Base-by-base conservation (phyloP, 2,329 filamentous ascomycete species). In the Fusarium phyllophilum region DNA sequence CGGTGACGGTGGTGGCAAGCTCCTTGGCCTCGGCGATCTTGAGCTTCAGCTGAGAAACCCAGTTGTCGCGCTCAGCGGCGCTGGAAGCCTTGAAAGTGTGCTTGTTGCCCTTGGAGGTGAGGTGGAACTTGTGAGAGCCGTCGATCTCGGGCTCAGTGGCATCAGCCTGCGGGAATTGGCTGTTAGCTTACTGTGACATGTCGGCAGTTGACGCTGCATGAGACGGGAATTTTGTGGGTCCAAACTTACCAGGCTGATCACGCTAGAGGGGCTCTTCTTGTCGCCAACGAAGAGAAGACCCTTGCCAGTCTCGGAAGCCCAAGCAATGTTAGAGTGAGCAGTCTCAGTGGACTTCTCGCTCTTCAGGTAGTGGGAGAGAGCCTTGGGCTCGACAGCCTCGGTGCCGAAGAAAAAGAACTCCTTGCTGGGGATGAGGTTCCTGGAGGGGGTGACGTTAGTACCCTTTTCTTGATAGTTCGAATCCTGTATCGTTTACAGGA, bases 281-380 rank as follows among this genome's bases (percentile, higher is more conserved):
- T 97, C 93, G 80, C 93, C 92, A 84, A 94, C 93, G 89, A 97
- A 97, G 46, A 98, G 88, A 26, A 98, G 92, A 81, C 96, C 96
- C 88, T 97, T 97, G 83, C 96, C 96, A 68, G 96, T 98, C 88
- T 97, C 91, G 77, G 91, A 91, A 73, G 96, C 94, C 94, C 96
- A 98, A 41, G 96, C 93, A 77, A 91, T 92, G 78, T 93, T 92
- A 76, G 93, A 89, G 86, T 97, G 92, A 70, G 93, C 92, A 75
- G 92, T 84, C 71, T 89, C 88, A 61, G 91, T 88, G 64, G 92
- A 88, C 92, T 98, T 98, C 89, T 97, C 95, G 79, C 91, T 92
- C 85, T 95, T 94, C 78, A 97, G 88, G 87, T 96, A 98, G 78
- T 88, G 85, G 77, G 88, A 84, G 65, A 98, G 89, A 81, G 92